These are phyloP conservation scores for Saccharomycopsis hybrid DNA, from an alignment of 1,139 yeast species.

Conservation along the genomic window DNA sequence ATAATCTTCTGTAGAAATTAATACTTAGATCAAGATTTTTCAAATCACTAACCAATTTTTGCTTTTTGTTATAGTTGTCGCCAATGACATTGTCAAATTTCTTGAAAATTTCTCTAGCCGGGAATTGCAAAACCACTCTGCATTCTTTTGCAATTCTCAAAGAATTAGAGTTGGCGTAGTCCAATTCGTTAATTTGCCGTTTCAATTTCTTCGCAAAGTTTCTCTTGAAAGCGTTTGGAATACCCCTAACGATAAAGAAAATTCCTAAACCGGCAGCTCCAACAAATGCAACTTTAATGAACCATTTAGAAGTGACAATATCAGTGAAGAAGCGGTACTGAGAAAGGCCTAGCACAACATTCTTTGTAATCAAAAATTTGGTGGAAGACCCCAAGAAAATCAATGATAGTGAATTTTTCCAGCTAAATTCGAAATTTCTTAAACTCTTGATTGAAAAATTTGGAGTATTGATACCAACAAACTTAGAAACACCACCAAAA, in stretches of 20 bases:
- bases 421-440: conserved; percentile 9
- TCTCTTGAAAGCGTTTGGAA: conserved; percentile 84
- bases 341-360: conserved; percentile 12
- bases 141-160: conserved; percentile 76
- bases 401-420: conserved; percentile 18
- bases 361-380: conserved; percentile 15
- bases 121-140: conserved; percentile 71
- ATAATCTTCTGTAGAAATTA: conserved; percentile 52
- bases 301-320: conserved; percentile 10
- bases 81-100: conserved; percentile 70
- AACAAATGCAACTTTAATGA: conserved; percentile 29
- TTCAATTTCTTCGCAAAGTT: conserved; percentile 72
- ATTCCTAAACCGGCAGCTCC: conserved; percentile 53
- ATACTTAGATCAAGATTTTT: conserved; percentile 53
- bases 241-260: conserved; percentile 66
- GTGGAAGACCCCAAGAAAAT: conserved; percentile 21
- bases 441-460: not conserved
- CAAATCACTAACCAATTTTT: conserved; percentile 45
- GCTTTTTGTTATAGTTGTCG: conserved; percentile 53
- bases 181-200: conserved; percentile 53
- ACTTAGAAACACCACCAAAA: conserved; percentile 44
- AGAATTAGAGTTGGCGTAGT: conserved; percentile 74
- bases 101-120: conserved; percentile 76
- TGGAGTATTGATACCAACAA: conserved; percentile 21
- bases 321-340: conserved; percentile 2